Conservation (phyloP, 2,329 filamentous ascomycete species). For the Knufia fluminis region DNA sequence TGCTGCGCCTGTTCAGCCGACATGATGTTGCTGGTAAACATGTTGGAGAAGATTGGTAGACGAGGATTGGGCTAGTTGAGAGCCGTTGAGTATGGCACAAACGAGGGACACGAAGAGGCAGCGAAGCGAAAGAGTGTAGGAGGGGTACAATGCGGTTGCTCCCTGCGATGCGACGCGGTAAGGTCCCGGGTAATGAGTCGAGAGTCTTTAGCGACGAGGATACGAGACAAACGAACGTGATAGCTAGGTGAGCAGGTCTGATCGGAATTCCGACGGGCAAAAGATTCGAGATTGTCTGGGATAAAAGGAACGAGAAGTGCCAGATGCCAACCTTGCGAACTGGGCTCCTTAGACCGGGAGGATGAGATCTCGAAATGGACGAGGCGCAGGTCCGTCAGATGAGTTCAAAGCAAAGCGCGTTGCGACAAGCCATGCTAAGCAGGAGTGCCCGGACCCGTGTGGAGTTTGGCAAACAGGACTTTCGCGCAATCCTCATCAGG, state of each 20-base stretch:
- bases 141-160: background rate
- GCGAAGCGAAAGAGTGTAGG: background rate
- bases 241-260: background rate
- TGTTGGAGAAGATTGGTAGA: background rate
- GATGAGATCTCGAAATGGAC: conserved; percentile 6
- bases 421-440: background rate
- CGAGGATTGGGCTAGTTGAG: background rate
- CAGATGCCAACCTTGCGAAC: conserved; percentile 6
- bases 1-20: background rate
- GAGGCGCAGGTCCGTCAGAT: conserved; percentile 10
- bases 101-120: background rate
- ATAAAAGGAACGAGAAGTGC: background rate
- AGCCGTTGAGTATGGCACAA: background rate
- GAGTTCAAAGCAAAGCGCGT: background rate
- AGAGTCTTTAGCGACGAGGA: background rate
- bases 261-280: no score
- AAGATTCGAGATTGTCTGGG: background rate
- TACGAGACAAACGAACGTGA: conserved; percentile 1
- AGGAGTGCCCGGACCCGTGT: background rate
- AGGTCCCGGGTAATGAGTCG: background rate
- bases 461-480: background rate
- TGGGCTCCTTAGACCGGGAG: background rate
- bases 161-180: background rate
- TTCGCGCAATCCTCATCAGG: background rate
- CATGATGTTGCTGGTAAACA: conserved; percentile 2